These are phyloP conservation scores for Penicillium riverlandense DNA, from an alignment of 495 filamentous ascomycete species.

Conservation along the genomic window DNA sequence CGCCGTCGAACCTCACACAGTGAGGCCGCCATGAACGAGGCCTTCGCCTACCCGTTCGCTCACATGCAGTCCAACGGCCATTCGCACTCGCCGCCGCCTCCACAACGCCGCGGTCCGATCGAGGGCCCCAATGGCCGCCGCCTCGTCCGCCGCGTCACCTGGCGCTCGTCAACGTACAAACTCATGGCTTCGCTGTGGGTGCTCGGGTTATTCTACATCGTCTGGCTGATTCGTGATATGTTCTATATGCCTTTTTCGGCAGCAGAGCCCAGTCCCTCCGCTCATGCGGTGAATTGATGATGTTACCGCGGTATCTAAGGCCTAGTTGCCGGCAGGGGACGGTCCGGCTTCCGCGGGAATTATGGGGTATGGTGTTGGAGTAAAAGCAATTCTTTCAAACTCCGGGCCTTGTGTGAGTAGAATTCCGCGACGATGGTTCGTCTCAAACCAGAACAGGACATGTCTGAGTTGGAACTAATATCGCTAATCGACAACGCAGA, in stretches of 20 bases:
- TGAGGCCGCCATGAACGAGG: slow-evolving; percentile 31
- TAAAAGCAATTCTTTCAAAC: too few relatives aligned
- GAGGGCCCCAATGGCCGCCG: slow-evolving; percentile 39
- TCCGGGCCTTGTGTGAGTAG: too few relatives aligned
- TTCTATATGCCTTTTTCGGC: slow-evolving; percentile 33
- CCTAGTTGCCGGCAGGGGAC: too few relatives aligned
- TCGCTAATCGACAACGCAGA: too few relatives aligned
- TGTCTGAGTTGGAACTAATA: too few relatives aligned
- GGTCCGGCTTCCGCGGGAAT: too few relatives aligned
- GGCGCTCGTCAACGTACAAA: slow-evolving; percentile 44
- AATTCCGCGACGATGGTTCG: too few relatives aligned
- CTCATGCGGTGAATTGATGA: slow-evolving; percentile 1
- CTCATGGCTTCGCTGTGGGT: slow-evolving; percentile 42
- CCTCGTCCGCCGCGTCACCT: slow-evolving; percentile 42
- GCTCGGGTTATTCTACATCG: slow-evolving; percentile 37
- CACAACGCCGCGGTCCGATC: slow-evolving; percentile 32
- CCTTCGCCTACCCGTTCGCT: slow-evolving; percentile 29
- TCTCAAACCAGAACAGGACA: too few relatives aligned
- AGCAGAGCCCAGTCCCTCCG: slow-evolving; percentile 10
- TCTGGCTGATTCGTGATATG: slow-evolving; percentile 41
- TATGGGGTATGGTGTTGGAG: too few relatives aligned
- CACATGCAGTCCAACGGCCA: slow-evolving; percentile 9
- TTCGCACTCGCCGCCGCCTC: slow-evolving; percentile 12
- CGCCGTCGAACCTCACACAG: slow-evolving; percentile 38
- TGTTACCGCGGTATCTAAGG: too few relatives aligned